Base-by-base conservation (phyloP, 2,329 filamentous ascomycete genomes). In the Hysterium pulicare region DNA sequence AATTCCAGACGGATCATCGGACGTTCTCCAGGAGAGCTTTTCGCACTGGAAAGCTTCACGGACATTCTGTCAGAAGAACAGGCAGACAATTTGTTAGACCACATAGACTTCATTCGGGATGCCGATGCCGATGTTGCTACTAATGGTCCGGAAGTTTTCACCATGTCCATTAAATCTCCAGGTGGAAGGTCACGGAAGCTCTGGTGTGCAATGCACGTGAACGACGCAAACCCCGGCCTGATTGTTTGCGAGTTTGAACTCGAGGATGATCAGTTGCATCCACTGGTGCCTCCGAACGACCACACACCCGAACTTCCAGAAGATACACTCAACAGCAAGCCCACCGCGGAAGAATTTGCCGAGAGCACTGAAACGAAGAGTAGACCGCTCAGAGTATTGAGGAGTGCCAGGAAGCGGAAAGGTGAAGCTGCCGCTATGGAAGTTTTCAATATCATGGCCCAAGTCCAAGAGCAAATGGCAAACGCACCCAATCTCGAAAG, bases 231-330 rank as follows among this genome's bases (percentile, higher is more conserved):
- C 48, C 78, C 81, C 0, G 61, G 62, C 1, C 65, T 91, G 19
- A 72, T 95, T 21, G 85, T 95, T 8, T 94, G 88, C 71, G 90
- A 95, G 58, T 91, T 95, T 44, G 90, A 95, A 61, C 67, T 89
- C 2, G 88, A 95, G 60, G 85, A 95, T 48, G 88, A 94, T 48
- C 66, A 72, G 0, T 64, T 78, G 4, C 79, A 83, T 53, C 87
- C 88, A 1, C 68, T 90, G 5, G 79, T 84, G 1, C 83, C 86
- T 2, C 3, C 64, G 2, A 71, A 69, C 35, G 81, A 85, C 31
- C 56, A 68, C 3, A 81, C 76, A 0, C 82, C 82, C 0, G 80
- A 83, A 6, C 66, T 72, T 0, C 84, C 87, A 0, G 80, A 86
- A 59, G 86, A 93, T 56, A 94, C 87, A 0, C 69, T 95, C 3